These are phyloP conservation scores for Theobroma grandiflorum DNA, from an alignment of 441 rosid species.

Conservation along the genomic window DNA sequence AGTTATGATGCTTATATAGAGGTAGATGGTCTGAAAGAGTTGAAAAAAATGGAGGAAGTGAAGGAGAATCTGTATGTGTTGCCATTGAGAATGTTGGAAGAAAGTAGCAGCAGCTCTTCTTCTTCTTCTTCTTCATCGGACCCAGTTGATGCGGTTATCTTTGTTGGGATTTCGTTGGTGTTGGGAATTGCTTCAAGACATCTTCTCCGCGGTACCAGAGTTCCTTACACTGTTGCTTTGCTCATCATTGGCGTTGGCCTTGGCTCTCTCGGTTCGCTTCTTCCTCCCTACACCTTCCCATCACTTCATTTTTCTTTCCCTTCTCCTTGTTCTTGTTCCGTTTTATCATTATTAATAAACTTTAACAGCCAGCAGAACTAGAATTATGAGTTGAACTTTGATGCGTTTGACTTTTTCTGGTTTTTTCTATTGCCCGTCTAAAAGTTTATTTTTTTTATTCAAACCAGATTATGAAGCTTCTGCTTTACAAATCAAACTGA, in stretches of 20 bases:
- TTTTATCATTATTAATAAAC: neutral
- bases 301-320: neutral
- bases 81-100: constrained; percentile 29
- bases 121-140: neutral
- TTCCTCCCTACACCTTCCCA: neutral
- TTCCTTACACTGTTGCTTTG: constrained; percentile 91
- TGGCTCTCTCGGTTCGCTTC: constrained; percentile 75
- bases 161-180: constrained; percentile 74
- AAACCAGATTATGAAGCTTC: neutral
- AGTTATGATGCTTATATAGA: too few relatives aligned
- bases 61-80: constrained; percentile 18
- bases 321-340: neutral
- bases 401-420: neutral
- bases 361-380: neutral
- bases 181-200: constrained; percentile 86
- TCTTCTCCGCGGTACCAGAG: constrained; percentile 81
- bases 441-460: neutral
- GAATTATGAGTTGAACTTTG: neutral
- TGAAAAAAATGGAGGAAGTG: constrained; percentile 30
- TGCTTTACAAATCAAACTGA: neutral
- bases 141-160: constrained; percentile 77
- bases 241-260: constrained; percentile 82
- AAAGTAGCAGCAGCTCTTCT: neutral
- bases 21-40: neutral
- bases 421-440: neutral